These are phyloP conservation scores for Pogostemon cablin DNA, from an alignment of 257 asterid genomes.

Conservation along the genomic window DNA sequence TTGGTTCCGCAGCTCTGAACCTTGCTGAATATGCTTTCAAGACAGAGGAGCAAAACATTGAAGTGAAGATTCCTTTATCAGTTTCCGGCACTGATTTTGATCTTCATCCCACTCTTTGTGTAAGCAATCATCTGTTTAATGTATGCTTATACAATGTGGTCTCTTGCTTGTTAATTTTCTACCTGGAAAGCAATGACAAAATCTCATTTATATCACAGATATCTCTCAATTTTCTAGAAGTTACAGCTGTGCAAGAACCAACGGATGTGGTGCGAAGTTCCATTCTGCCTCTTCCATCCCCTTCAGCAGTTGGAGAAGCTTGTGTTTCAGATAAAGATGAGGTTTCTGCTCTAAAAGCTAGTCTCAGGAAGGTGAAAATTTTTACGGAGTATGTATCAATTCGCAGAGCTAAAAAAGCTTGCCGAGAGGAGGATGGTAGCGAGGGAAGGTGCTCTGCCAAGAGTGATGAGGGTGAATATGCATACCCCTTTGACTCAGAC, in stretches of 20 bases:
- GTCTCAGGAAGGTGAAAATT: constrained; percentile 83
- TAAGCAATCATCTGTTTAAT: constrained; percentile 39
- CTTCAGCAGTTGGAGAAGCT: constrained; percentile 54
- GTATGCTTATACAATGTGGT: background rate
- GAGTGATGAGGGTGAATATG: constrained; percentile 88
- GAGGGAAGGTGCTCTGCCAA: constrained; percentile 70
- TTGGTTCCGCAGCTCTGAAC: constrained; percentile 70
- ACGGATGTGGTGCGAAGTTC: constrained; percentile 54
- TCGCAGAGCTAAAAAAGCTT: constrained; percentile 82
- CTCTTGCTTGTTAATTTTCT: background rate
- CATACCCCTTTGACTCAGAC: constrained; percentile 81
- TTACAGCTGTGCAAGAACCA: constrained; percentile 56
- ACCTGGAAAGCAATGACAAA: constrained; percentile 5
- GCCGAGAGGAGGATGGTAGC: constrained; percentile 80
- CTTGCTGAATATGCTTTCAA: constrained; percentile 78
- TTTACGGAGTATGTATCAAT: constrained; percentile 79
- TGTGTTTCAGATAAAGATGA: constrained; percentile 72
- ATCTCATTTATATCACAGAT: constrained; percentile 52
- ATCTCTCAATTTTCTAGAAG: constrained; percentile 64
- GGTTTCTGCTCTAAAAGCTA: constrained; percentile 90
- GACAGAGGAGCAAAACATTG: constrained; percentile 53
- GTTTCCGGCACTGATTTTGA: constrained; percentile 51
- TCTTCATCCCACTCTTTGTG: constrained; percentile 54
- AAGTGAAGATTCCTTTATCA: constrained; percentile 67
- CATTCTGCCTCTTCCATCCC: constrained; percentile 51